Percentiles rank a stretch among this genome's conserved stretches.
Conservation (phyloP, 805 yeast species). For the Suhomyces faveliae region DNA sequence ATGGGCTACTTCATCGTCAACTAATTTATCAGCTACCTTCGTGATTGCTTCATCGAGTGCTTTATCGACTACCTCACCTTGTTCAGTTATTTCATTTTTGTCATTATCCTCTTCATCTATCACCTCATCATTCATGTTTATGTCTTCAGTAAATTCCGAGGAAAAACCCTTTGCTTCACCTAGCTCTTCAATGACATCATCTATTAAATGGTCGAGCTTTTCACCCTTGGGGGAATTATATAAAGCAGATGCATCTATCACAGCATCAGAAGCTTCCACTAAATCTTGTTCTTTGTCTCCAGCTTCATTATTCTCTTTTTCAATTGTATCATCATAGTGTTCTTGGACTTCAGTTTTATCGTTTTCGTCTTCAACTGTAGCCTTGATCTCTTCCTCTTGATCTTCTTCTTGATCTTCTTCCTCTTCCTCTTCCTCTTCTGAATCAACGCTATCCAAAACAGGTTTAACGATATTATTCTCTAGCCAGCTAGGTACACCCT, state of each 20-base stretch:
- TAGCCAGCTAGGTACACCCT: background rate
- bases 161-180: background rate
- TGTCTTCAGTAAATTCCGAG: background rate
- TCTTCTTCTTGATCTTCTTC: background rate
- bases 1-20: background rate
- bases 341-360: background rate
- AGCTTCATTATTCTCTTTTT: background rate
- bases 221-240: background rate
- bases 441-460: background rate
- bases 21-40: background rate
- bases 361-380: background rate
- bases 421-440: background rate
- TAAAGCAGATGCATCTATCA: background rate
- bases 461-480: slow-evolving; percentile 1
- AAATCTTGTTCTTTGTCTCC: too few relatives aligned
- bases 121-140: background rate
- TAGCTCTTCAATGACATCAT: background rate
- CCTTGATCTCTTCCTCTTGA: background rate
- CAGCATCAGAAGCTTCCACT: background rate
- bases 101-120: background rate
- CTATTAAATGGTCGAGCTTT: background rate
- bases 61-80: background rate
- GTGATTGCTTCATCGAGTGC: background rate
- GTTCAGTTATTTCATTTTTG: background rate
- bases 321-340: background rate